A percentile compares a stretch with the other conserved stretches of the same genome.
phyloP scores from a whole-genome alignment of 2,329 filamentous ascomycete genomes.

The Cordyceps javanica region DNA sequence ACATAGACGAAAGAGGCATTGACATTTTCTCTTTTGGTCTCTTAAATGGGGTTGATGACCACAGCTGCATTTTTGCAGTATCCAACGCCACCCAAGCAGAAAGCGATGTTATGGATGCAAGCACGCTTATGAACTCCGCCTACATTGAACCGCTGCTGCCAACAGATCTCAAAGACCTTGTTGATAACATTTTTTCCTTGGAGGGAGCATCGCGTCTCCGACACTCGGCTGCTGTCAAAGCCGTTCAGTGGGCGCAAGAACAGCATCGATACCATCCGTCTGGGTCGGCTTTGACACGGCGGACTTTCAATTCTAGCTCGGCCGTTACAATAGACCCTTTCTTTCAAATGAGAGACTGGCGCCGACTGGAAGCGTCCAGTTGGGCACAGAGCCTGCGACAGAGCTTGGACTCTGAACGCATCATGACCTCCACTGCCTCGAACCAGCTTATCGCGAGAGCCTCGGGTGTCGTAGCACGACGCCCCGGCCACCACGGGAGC shows the following conservation, averaged over 20 bases:
- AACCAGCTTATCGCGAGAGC: neutral
- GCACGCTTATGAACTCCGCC: constrained; percentile 84
- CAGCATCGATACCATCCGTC: constrained; percentile 1
- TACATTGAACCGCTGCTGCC: constrained; percentile 74
- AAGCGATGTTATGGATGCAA: constrained; percentile 83
- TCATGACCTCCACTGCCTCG: constrained; percentile 5
- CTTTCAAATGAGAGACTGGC: constrained; percentile 21
- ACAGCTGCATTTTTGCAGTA: constrained; percentile 59
- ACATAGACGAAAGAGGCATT: constrained; percentile 52
- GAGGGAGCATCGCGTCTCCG: constrained; percentile 77
- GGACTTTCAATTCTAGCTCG: constrained; percentile 8
- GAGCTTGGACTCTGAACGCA: constrained; percentile 28
- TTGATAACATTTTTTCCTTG: constrained; percentile 69
- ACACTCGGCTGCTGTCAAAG: constrained; percentile 76
- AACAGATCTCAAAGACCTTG: constrained; percentile 66
- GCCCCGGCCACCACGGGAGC: neutral
- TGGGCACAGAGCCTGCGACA: constrained; percentile 32
- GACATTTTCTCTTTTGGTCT: constrained; percentile 60
- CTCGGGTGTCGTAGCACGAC: neutral
- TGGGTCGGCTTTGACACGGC: constrained; percentile 14
- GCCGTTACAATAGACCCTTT: constrained; percentile 15
- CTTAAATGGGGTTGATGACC: constrained; percentile 19
- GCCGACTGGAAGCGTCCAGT: constrained; percentile 28
- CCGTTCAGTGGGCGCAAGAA: constrained; percentile 54
- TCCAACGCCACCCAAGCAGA: constrained; percentile 70